Evolutionary conservation across 2,329 filamentous ascomycete genomes (phyloP).

Genomic region (Fusarium abutilonis): DNA sequence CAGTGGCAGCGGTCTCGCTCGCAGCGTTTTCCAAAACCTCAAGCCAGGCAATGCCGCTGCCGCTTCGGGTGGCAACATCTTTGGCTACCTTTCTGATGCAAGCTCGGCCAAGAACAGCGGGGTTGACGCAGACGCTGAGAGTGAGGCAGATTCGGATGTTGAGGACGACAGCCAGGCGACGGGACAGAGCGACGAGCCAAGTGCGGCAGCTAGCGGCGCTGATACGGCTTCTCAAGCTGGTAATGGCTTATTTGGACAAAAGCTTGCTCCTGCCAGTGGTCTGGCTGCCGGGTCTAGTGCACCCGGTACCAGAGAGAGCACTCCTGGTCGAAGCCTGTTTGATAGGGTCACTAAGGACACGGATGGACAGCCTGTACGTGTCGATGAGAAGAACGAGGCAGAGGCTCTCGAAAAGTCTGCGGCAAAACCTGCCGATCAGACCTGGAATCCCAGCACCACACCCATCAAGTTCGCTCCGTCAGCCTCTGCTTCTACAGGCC

Average conservation of each 20-base stretch:
- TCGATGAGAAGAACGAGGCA: slow-evolving; percentile 45
- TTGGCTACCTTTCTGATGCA: slow-evolving; percentile 67
- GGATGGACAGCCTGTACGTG: slow-evolving; percentile 61
- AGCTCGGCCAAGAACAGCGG: slow-evolving; percentile 66
- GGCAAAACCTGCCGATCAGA: slow-evolving; percentile 50
- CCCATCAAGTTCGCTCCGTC: slow-evolving; percentile 65
- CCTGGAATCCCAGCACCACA: slow-evolving; percentile 57
- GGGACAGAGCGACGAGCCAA: slow-evolving; percentile 56
- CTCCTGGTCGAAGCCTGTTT: slow-evolving; percentile 62
- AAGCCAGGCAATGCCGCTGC: slow-evolving; percentile 48
- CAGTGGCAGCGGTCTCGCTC: slow-evolving; percentile 48
- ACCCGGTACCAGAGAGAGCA: slow-evolving; percentile 57
- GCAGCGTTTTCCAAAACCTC: slow-evolving; percentile 56
- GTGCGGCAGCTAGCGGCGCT: slow-evolving; percentile 54
- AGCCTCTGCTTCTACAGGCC: slow-evolving; percentile 44
- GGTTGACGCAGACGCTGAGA: slow-evolving; percentile 59
- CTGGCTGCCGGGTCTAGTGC: slow-evolving; percentile 48
- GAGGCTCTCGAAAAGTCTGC: slow-evolving; percentile 42
- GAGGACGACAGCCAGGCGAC: slow-evolving; percentile 55
- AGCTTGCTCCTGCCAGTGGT: slow-evolving; percentile 47
- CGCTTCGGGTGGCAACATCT: slow-evolving; percentile 60
- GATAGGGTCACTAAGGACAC: slow-evolving; percentile 63
- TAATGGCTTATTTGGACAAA: slow-evolving; percentile 42
- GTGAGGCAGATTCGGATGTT: slow-evolving; percentile 56
- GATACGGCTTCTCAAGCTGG: slow-evolving; percentile 52